A percentile compares a stretch with the other conserved stretches of the same genome.
Evolutionary conservation across 805 yeast species (phyloP).

Genomic region (Vanderwaltozyma verrucispora): DNA sequence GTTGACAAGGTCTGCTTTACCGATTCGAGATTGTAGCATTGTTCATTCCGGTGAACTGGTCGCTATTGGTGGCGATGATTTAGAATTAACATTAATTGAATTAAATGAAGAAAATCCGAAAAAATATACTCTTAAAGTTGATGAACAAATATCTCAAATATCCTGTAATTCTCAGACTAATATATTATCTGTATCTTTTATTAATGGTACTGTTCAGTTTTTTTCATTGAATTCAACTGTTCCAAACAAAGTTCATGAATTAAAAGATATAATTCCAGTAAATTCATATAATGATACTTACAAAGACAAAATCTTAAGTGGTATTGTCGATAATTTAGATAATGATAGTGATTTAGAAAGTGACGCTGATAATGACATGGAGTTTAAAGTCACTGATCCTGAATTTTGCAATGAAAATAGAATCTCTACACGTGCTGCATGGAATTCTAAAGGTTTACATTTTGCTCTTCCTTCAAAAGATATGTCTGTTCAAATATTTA

Average conservation of each 20-base stretch:
- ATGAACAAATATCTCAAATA: conserved; percentile 48
- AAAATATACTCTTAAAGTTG: conserved; percentile 28
- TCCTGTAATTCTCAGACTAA: conserved; percentile 51
- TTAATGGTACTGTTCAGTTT: conserved; percentile 49
- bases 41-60: conserved; percentile 52
- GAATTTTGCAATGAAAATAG: conserved; percentile 31
- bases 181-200: conserved; percentile 44
- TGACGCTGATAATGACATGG: conserved; percentile 29
- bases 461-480: conserved; percentile 55
- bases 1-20: conserved; percentile 30
- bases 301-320: conserved; percentile 17
- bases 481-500: conserved; percentile 36
- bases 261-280: conserved; percentile 31
- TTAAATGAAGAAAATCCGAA: conserved; percentile 18
- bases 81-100: conserved; percentile 42
- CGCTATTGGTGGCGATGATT: conserved; percentile 59
- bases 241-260: conserved; percentile 41
- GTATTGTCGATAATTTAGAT: conserved; percentile 7
- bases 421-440: conserved; percentile 45
- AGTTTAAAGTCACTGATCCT: conserved; percentile 21
- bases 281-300: conserved; percentile 17
- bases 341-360: conserved; percentile 33
- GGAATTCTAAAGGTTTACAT: conserved; percentile 64
- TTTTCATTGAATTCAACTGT: conserved; percentile 42
- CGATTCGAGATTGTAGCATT: conserved; percentile 39